Evolutionary conservation across 225 moss, liverwort and hornwort species (phyloP).

Genomic region (Polytrichum formosum): DNA sequence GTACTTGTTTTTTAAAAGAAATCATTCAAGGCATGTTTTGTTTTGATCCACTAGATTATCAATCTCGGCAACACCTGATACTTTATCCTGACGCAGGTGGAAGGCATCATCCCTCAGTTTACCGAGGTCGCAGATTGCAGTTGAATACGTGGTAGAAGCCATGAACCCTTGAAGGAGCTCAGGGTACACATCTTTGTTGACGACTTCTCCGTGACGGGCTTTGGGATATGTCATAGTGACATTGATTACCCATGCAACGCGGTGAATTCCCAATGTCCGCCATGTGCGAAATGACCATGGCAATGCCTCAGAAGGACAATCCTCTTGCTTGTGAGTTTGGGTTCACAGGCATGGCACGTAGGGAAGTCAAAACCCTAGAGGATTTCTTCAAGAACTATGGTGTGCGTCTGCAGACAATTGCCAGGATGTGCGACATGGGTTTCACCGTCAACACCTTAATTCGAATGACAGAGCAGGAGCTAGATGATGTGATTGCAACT

Average conservation of each 20-base stretch:
- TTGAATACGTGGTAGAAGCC: too few relatives aligned
- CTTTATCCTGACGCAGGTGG: too few relatives aligned
- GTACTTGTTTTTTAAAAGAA: too few relatives aligned
- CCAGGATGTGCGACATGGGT: constrained; percentile 66
- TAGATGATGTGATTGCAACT: constrained; percentile 60
- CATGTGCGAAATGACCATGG: constrained; percentile 12
- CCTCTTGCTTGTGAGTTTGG: constrained; percentile 41
- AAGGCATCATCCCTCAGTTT: too few relatives aligned
- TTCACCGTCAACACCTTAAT: constrained; percentile 60
- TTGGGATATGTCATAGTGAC: not conserved
- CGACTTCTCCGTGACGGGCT: too few relatives aligned
- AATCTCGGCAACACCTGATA: too few relatives aligned
- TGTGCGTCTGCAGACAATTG: constrained; percentile 46
- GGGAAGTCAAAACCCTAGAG: constrained; percentile 49
- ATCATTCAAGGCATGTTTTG: too few relatives aligned
- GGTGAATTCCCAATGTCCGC: constrained; percentile 1
- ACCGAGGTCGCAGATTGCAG: too few relatives aligned
- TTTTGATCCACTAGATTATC: too few relatives aligned
- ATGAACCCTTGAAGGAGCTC: not conserved
- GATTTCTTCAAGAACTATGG: constrained; percentile 63
- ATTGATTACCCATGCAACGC: constrained; percentile 3
- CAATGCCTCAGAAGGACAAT: constrained; percentile 17
- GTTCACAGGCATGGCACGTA: constrained; percentile 32
- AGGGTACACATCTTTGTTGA: not conserved
- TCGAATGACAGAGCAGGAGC: constrained; percentile 61